Evolutionary conservation across 495 filamentous ascomycete genomes (phyloP), one percentile per base, ranked within the genome.

Genomic region (Clohesyomyces aquaticus): DNA sequence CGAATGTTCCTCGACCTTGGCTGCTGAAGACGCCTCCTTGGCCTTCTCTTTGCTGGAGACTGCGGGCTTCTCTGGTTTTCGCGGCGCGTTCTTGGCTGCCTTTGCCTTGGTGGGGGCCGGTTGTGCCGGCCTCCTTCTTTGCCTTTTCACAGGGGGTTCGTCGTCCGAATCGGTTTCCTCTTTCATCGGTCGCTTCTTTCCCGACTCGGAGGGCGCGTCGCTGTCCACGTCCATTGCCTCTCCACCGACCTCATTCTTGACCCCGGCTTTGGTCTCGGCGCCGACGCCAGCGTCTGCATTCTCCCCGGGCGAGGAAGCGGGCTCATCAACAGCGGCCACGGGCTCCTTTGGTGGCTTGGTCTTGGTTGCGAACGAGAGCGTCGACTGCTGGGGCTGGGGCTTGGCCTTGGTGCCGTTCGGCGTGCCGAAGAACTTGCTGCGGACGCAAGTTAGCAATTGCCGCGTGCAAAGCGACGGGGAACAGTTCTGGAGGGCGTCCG

Each of bases 371-470:
- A 91, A 91, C 0, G 86, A 64, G 18, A 91, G 76, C 43, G 85
- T 94, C 1, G 90, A 86, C 75, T 96, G 91, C 74, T 89, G 86
- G 27, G 82, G 91, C 74, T 89, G 86, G 27, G 82, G 81, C 8
- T 82, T 80, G 3, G 78, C 64, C 43, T 80, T 82, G 2, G 77
- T 71, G 28, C 82, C 83, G 69, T 82, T 81, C 2, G 79, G 77
- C 52, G 81, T 75, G 26, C 79, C 80, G 71, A 91, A 91, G 79
- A 91, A 91, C 70, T 87, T 88, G 42, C 88, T 91, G 47, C 51
- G n/a, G 12, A 6, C 9, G 32, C 11, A 4, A 10, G 56, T 60
- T 19, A 59, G 54, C 60, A 21, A 62, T 68, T 12, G 23, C n/a
- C 18, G 18, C 8, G 1, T 43, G 28, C 14, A 49, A 22, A 22